phyloP scores from a whole-genome alignment of 2,329 filamentous ascomycete species.

The Hypoxylon sp. region DNA sequence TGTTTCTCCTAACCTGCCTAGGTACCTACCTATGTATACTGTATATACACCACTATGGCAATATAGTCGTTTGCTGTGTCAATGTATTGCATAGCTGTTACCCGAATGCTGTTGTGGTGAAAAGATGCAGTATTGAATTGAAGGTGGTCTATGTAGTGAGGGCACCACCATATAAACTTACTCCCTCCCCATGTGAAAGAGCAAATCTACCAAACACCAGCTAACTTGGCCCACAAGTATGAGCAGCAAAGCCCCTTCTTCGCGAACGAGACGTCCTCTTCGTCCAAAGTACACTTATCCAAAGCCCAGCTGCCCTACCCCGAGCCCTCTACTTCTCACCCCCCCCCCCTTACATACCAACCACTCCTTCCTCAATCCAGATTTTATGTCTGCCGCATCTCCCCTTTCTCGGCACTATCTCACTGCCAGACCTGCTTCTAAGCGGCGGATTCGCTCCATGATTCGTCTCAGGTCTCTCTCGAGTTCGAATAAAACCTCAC shows the following conservation, averaged over 20 bases:
- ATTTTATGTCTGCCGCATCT: not conserved
- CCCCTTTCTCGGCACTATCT: not conserved
- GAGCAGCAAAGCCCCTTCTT: not conserved
- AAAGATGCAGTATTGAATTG: not conserved
- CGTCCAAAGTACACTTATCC: not conserved
- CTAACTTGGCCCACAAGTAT: not conserved
- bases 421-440: not conserved
- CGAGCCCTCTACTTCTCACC: not conserved
- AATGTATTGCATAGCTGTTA: slow-evolving; percentile 3
- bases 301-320: not conserved
- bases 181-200: not conserved
- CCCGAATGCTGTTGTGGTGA: not conserved
- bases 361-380: not conserved
- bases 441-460: not conserved
- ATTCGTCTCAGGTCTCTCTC: not conserved
- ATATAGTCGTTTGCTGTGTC: slow-evolving; percentile 7
- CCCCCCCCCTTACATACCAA: not conserved
- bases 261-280: not conserved
- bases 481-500: not conserved
- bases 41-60: not conserved
- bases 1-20: not conserved
- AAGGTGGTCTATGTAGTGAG: too few relatives aligned
- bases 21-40: not conserved
- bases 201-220: not conserved
- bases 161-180: not conserved